Percentiles rank a stretch among this genome's conserved stretches.
Conservation (phyloP, 805 yeast species). For the Monosporozyma yasuniensis region DNA sequence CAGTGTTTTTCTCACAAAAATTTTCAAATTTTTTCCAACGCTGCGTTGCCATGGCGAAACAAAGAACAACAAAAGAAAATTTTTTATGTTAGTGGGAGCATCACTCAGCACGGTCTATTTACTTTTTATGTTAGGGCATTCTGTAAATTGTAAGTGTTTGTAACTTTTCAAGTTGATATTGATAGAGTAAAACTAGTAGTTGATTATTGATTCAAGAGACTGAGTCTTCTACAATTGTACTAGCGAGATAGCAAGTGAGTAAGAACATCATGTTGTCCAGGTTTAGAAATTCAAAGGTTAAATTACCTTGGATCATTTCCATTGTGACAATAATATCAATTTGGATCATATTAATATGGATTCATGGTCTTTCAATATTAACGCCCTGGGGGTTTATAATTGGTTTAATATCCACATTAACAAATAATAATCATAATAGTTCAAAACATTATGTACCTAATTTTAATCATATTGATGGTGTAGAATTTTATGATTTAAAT, state of each 20-base stretch:
- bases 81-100: neutral
- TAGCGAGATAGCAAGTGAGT: too few relatives aligned
- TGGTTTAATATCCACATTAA: constrained; percentile 6
- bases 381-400: neutral
- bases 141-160: neutral
- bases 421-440: neutral
- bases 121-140: neutral
- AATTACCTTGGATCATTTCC: neutral
- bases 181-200: too few relatives aligned
- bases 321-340: neutral
- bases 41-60: too few relatives aligned
- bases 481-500: constrained; percentile 64
- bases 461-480: constrained; percentile 32
- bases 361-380: neutral
- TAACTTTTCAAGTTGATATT: too few relatives aligned
- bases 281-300: neutral
- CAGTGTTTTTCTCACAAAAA: too few relatives aligned
- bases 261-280: neutral
- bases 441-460: constrained; percentile 31
- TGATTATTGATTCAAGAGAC: too few relatives aligned
- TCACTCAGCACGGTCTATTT: neutral
- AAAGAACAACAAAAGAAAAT: too few relatives aligned
- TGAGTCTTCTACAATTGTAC: too few relatives aligned
- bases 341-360: constrained; percentile 5
- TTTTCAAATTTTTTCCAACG: too few relatives aligned